Conservation (phyloP, 805 yeast genomes). For the Metahyphopichia silvanorum region DNA sequence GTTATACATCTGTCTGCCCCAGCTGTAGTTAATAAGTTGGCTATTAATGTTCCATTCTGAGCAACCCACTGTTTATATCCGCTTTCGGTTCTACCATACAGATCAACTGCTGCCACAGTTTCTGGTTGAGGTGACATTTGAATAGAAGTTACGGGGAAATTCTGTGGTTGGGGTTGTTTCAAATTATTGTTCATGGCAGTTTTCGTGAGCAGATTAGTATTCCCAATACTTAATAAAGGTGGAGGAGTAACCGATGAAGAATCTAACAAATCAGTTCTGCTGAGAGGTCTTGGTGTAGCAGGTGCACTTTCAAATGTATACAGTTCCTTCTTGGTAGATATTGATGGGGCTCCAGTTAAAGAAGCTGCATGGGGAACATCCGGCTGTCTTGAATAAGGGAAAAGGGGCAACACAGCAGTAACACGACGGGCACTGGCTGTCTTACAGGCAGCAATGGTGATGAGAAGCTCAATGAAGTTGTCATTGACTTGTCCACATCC, state of each 20-base stretch:
- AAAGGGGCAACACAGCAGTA: slow-evolving; percentile 87
- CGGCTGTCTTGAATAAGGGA: slow-evolving; percentile 95
- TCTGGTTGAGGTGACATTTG: slow-evolving; percentile 33
- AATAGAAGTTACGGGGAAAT: slow-evolving; percentile 19
- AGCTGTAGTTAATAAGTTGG: slow-evolving; percentile 81
- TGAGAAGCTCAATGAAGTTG: slow-evolving; percentile 74
- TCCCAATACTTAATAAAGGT: slow-evolving; percentile 2
- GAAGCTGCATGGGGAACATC: slow-evolving; percentile 75
- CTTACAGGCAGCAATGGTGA: slow-evolving; percentile 88
- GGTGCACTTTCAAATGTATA: slow-evolving; percentile 53
- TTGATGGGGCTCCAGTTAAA: slow-evolving; percentile 67
- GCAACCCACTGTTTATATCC: slow-evolving; percentile 95
- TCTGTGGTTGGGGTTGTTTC: slow-evolving; percentile 7
- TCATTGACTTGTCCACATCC: slow-evolving; percentile 91
- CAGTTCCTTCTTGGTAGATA: slow-evolving; percentile 28
- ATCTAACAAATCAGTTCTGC: slow-evolving; percentile 17
- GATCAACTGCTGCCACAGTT: slow-evolving; percentile 29
- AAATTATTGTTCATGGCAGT: slow-evolving; percentile 5
- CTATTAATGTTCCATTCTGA: slow-evolving; percentile 89
- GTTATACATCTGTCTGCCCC: slow-evolving; percentile 97
- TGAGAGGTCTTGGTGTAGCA: slow-evolving; percentile 44
- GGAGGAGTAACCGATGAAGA: too few relatives aligned
- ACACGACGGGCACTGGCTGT: slow-evolving; percentile 86
- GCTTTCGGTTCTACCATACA: slow-evolving; percentile 43
- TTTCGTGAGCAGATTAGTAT: not conserved